Percentiles rank a stretch among this genome's conserved stretches.
Evolutionary conservation across 2,329 filamentous ascomycete genomes (phyloP).

Genomic region (Tolypocladium sp.): DNA sequence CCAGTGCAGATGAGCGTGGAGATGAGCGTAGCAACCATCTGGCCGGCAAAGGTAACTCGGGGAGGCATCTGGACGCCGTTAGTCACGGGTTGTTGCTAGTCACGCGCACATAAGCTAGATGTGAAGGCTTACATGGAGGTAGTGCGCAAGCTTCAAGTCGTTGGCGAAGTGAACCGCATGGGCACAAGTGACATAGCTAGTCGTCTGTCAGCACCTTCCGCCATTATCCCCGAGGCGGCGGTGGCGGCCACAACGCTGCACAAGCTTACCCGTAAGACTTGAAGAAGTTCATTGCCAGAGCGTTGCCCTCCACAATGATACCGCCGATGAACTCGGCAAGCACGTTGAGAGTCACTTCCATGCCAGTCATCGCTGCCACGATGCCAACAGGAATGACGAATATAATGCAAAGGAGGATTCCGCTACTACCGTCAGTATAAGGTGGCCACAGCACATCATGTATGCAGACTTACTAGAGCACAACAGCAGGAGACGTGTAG

Average conservation of each 20-base stretch:
- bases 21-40: conserved; percentile 23
- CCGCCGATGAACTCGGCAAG: conserved; percentile 39
- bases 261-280: conserved; percentile 25
- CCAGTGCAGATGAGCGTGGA: conserved; percentile 24
- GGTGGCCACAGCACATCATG: neutral
- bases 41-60: conserved; percentile 23
- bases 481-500: conserved; percentile 29
- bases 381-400: conserved; percentile 36
- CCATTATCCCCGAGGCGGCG: neutral
- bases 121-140: conserved; percentile 27
- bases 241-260: too few relatives aligned
- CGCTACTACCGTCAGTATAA: conserved; percentile 6
- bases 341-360: conserved; percentile 32
- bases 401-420: conserved; percentile 28
- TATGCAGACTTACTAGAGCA: conserved; percentile 21
- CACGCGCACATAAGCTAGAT: neutral
- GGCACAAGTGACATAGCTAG: conserved; percentile 20
- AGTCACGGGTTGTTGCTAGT: neutral
- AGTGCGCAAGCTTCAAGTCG: conserved; percentile 28
- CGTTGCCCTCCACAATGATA: conserved; percentile 29
- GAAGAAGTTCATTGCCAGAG: conserved; percentile 38
- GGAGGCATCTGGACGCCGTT: conserved; percentile 18
- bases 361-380: conserved; percentile 31
- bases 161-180: conserved; percentile 25
- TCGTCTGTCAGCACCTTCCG: neutral